Evolutionary conservation across 345 rosid genomes (phyloP), one percentile per base, ranked within the genome.

Genomic region (Ricinus communis): DNA sequence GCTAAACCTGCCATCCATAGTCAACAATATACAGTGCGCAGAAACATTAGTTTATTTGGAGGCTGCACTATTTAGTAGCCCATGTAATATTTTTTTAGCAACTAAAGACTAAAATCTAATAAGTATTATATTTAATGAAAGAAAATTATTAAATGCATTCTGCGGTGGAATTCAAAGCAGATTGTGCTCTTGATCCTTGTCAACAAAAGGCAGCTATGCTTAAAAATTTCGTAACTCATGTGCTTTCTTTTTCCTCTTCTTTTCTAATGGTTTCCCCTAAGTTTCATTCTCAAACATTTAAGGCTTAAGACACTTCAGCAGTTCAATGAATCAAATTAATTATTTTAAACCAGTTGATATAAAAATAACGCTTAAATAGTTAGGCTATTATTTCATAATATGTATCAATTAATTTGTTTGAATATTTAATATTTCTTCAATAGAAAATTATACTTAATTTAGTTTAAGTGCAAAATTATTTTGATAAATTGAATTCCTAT

Each of bases 91-190:
- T n/a, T 60, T 16, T 15, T 8, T 18, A 19, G 27, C 11, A 33
- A 0, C n/a, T 36, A 60, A 31, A 0, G 25, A 60, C 45, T 31
- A 19, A 33, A 18, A n/a, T n/a, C n/a, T n/a, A n/a, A n/a, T n/a
- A n/a, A n/a, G n/a, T 16, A 25, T 16, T 1, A 5, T 49, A 1
- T 16, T 14, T 16, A 16, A 14, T n/a, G 4, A 9, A 25, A 24
- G 1, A 27, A 27, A 57, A 36, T 60, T 8, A 5, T 36, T 1
- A 0, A 8, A 6, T 30, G 22, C 5, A 40, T 33, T 51, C 63
- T 68, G 16, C n/a, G 13, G 21, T 69, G 45, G 55, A 18, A 57
- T 43, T 57, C 72, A 56, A 68, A 57, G 55, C 55, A 11, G 25
- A 8, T 18, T 24, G 28, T 7, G 3, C n/a, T n/a, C n/a, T n/a